Evolutionary conservation across 1,139 yeast species (phyloP), one percentile per base, ranked within the genome.

Genomic region (Hyphopichia wangnamkhiaoensis): DNA sequence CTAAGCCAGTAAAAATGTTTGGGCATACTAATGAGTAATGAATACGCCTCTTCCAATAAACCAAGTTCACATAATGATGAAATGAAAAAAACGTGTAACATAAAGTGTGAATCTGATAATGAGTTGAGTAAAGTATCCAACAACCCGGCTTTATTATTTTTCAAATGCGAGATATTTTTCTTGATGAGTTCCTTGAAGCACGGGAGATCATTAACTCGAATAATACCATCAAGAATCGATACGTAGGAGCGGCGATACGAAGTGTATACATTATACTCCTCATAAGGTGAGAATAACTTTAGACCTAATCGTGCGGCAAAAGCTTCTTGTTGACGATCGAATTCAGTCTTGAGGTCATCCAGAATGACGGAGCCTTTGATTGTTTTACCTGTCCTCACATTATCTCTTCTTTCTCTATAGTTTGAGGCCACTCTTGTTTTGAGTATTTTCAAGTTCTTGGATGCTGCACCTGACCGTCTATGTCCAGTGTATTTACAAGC

Each of bases 171-270:
- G 15, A 30, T 7, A 4, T 23, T 33, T 13, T 14, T 9, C 12
- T 21, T 33, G 2, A 33, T 24, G 3, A 33, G 15, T 9, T 33
- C 24, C 17, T 46, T 42, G 42, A 70, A 68, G 3, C 42, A 35
- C 0, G 75, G 75, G 26, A 69, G 48, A 41, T 71, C 76, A 4
- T 49, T 46, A 0, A 56, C 43, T 10, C 40, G 41, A 2, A 71
- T 23, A 0, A 50, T 43, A 0, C 70, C 74, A 21, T 56, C 52
- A 4, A 71, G 40, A 3, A 65, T 43, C 4, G 67, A 59, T 33
- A 47, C 44, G 20, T 59, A 54, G 5, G 45, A 42, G 7, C 51
- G 46, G 6, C 48, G 51, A 2, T 56, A 54, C 2, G 52, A 43
- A 0, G 61, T 44, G 41, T 64, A 65, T 2, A 59, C 54, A 38